These are phyloP conservation scores for Salvia hispanica DNA, from an alignment of 257 asterid genomes.

Conservation along the genomic window DNA sequence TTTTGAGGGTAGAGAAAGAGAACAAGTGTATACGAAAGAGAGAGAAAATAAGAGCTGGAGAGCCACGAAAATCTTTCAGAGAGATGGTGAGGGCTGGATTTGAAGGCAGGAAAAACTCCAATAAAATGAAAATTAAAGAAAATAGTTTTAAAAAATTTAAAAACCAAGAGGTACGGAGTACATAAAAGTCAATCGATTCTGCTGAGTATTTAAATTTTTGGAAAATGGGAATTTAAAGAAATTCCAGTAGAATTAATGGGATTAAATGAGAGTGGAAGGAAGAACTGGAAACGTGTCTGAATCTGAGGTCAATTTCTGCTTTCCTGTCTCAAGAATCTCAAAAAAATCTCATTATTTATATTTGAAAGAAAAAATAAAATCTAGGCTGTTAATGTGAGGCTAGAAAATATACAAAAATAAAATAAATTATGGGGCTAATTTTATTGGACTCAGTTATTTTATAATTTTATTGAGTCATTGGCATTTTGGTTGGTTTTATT, in stretches of 20 bases:
- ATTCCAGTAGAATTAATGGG: constrained; percentile 30
- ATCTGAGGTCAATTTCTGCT: constrained; percentile 21
- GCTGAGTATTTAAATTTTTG: not conserved
- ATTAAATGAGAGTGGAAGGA: constrained; percentile 30
- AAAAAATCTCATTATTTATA: not conserved
- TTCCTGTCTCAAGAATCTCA: constrained; percentile 27
- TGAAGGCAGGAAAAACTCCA: constrained; percentile 31
- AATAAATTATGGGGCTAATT: too few relatives aligned
- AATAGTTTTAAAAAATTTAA: not conserved
- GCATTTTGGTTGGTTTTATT: too few relatives aligned
- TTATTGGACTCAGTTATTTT: too few relatives aligned
- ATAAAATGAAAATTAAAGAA: not conserved
- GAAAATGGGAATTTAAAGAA: constrained; percentile 12
- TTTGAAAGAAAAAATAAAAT: too few relatives aligned
- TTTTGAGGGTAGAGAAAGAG: constrained; percentile 13
- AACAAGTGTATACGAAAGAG: constrained; percentile 16
- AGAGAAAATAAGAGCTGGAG: constrained; percentile 39
- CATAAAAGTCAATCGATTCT: constrained; percentile 15
- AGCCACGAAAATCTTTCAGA: constrained; percentile 43
- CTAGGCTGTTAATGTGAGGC: too few relatives aligned
- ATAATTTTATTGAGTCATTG: too few relatives aligned
- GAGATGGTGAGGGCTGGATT: constrained; percentile 34
- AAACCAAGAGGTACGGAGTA: not conserved
- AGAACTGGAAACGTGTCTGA: constrained; percentile 1
- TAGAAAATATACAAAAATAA: too few relatives aligned